phyloP scores from a whole-genome alignment of 176 grass and related monocot genomes.

The Aegilops longissima region DNA sequence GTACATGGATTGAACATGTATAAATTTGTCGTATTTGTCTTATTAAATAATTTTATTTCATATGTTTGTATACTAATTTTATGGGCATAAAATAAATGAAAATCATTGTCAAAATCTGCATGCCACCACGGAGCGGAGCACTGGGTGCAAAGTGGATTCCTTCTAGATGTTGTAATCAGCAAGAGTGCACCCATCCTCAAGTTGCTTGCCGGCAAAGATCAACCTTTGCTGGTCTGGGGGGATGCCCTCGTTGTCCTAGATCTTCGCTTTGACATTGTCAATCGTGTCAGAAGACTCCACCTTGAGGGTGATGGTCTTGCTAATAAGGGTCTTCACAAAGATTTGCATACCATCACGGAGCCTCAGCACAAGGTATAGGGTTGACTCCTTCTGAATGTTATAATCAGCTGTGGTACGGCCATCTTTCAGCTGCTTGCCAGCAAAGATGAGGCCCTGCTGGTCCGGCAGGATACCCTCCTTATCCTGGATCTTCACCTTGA shows the following conservation, averaged over 20 bases:
- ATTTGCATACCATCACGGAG: too few species aligned
- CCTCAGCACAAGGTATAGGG: background rate
- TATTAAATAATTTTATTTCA: too few species aligned
- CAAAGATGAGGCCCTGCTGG: background rate
- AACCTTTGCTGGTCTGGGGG: slow-evolving; percentile 16
- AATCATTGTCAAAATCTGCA: too few species aligned
- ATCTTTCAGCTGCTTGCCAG: background rate
- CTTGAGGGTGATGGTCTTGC: slow-evolving; percentile 78
- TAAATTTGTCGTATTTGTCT: too few species aligned
- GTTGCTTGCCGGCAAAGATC: slow-evolving; percentile 38
- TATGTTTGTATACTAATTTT: too few species aligned
- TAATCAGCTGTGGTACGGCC: background rate
- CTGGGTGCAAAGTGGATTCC: background rate
- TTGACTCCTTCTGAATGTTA: background rate
- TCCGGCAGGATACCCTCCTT: background rate
- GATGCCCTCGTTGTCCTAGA: background rate
- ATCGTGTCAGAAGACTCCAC: background rate
- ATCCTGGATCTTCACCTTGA: slow-evolving; percentile 55
- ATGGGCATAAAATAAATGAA: too few species aligned
- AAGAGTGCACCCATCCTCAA: slow-evolving; percentile 37
- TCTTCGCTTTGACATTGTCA: background rate
- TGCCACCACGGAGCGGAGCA: background rate
- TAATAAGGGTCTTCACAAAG: slow-evolving; percentile 60
- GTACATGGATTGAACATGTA: too few species aligned
- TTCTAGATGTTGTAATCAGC: background rate